Evolutionary conservation across 2,329 filamentous ascomycete genomes (phyloP), one percentile per base, ranked within the genome.

Genomic region (Kalmusia sp.): DNA sequence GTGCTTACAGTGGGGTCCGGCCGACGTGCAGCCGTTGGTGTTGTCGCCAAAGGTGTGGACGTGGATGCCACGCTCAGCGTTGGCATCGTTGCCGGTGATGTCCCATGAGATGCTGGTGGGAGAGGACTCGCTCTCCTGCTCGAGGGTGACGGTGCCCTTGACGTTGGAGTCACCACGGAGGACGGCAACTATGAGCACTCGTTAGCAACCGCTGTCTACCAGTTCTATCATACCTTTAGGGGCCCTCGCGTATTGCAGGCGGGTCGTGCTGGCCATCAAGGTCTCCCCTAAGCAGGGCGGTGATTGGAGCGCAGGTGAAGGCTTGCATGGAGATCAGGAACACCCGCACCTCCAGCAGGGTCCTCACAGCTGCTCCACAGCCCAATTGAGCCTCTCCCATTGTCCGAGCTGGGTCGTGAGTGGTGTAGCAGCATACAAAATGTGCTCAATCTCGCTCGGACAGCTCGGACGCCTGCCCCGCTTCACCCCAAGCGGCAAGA

Each of bases 21-120:
- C 95, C 65, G 91, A 96, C 65, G 93, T 98, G 90, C 95, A 99
- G 79, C 95, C 95, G 82, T 99, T 99, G 85, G 95, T 98, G 87
- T 98, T 98, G 86, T 98, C 95, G 77, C 95, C 95, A 74, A 96
- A 99, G 79, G 95, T 91, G 84, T 99, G 95, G 75, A 99, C 88
- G 85, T 99, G 95, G 86, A 98, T 92, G 79, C 92, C 95, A 80
- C 95, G 93, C 87, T 96, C 87, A 75, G 95, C 93, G 78, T 96
- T 96, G 80, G 93, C 73, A 76, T 98, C 93, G 81, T 97, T 84
- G 80, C 95, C 93, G 59, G 85, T 84, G 80, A 99, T 92, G 80
- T 97, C 87, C 88, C 91, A 99, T 74, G 89, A 86, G 82, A 99
- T 85, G 77, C 84, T 93, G 76, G 95, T 98, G 67, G 89, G 87